Evolutionary conservation across 1,284 basidiomycete genomes (phyloP).

Genomic region (Macrocybe sp.): DNA sequence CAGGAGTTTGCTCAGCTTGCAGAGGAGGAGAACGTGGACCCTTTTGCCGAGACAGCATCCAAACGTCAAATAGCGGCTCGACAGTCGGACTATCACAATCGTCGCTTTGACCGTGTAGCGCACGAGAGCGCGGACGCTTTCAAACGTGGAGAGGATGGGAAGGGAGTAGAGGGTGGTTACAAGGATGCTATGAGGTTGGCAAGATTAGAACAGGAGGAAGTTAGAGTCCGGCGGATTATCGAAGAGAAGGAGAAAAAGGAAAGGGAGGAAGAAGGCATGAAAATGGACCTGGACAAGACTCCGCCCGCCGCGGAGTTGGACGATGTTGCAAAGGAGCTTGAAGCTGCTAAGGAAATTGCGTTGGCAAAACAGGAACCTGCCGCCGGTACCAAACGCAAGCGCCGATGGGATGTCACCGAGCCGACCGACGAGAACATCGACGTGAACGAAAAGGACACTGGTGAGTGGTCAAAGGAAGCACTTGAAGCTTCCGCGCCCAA

Average conservation of each 20-base stretch:
- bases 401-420: slow-evolving; percentile 82
- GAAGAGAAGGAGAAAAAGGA: slow-evolving; percentile 84
- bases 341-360: slow-evolving; percentile 49
- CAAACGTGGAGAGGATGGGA: slow-evolving; percentile 55
- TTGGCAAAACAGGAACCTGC: slow-evolving; percentile 24
- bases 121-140: slow-evolving; percentile 80
- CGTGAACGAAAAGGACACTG: slow-evolving; percentile 50
- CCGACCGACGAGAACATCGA: slow-evolving; percentile 56
- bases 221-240: slow-evolving; percentile 77
- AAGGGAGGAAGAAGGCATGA: slow-evolving; percentile 74
- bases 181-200: slow-evolving; percentile 95
- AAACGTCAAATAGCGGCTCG: slow-evolving; percentile 92
- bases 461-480: slow-evolving; percentile 72
- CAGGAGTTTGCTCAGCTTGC: slow-evolving; percentile 92
- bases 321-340: slow-evolving; percentile 63
- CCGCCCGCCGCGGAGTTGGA: slow-evolving; percentile 75
- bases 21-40: slow-evolving; percentile 89
- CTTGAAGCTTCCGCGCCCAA: slow-evolving; percentile 72
- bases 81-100: slow-evolving; percentile 94
- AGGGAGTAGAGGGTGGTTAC: slow-evolving; percentile 81
- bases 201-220: slow-evolving; percentile 92
- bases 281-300: slow-evolving; percentile 85
- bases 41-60: slow-evolving; percentile 89
- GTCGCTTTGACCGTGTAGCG: slow-evolving; percentile 82
- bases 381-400: slow-evolving; percentile 67